Evolutionary conservation across 208 protist species (phyloP).

Genomic region (Borovskyia barvae): DNA sequence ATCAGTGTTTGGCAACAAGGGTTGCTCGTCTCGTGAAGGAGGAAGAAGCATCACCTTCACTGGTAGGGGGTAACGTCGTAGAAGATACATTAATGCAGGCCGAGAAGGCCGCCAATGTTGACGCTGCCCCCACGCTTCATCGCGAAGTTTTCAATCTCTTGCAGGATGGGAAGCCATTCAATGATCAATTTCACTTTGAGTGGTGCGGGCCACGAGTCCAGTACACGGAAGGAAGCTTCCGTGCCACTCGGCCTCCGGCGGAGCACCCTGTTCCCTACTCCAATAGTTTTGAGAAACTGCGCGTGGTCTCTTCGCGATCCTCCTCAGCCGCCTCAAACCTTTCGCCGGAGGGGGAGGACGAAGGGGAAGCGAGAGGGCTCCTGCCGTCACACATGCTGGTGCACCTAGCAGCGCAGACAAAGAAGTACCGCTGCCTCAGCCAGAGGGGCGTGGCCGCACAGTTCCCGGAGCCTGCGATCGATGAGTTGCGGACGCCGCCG

Average conservation of each 20-base stretch:
- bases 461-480: neutral
- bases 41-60: neutral
- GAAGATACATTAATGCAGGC: neutral
- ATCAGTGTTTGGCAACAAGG: constrained; percentile 7
- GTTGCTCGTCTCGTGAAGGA: neutral
- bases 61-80: constrained; percentile 1
- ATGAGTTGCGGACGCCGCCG: neutral
- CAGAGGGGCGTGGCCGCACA: neutral
- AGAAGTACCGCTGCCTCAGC: constrained; percentile 1
- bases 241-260: no score
- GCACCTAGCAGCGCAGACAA: constrained; percentile 10
- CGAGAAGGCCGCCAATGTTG: neutral
- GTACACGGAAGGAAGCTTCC: neutral
- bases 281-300: neutral
- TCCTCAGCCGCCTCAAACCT: neutral
- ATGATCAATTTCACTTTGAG: constrained; percentile 6
- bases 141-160: constrained; percentile 21
- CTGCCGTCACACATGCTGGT: neutral
- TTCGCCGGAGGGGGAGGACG: neutral
- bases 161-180: constrained; percentile 5
- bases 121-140: neutral
- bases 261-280: neutral
- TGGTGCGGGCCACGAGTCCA: neutral
- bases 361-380: neutral
- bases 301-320: neutral